Conservation (phyloP, 2,329 filamentous ascomycete species). For the Atkinsonella hypoxylon region DNA sequence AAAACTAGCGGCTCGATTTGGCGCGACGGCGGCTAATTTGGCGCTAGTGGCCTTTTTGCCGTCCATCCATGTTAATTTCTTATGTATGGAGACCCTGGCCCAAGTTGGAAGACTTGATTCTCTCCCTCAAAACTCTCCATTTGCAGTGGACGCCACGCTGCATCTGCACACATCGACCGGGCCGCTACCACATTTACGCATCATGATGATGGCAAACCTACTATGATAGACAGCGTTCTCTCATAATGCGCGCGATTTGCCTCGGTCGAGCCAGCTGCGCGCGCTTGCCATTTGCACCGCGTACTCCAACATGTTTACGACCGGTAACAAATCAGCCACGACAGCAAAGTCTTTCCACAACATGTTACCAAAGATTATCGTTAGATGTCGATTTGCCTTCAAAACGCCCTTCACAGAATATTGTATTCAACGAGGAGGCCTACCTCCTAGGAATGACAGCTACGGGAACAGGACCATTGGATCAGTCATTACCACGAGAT, state of each 20-base stretch:
- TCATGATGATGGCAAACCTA: neutral
- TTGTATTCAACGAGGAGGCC: neutral
- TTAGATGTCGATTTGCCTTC: neutral
- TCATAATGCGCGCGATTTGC: constrained; percentile 14
- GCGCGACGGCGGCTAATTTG: constrained; percentile 5
- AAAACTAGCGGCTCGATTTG: neutral
- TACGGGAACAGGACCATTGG: neutral
- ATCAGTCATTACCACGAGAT: neutral
- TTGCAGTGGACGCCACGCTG: neutral
- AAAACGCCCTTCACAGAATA: neutral
- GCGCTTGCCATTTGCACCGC: constrained; percentile 12
- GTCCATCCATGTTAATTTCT: neutral
- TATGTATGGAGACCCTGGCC: neutral
- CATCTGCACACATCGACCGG: neutral
- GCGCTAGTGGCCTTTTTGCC: neutral
- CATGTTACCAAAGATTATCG: neutral
- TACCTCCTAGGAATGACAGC: neutral
- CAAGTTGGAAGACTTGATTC: neutral
- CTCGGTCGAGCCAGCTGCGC: constrained; percentile 14
- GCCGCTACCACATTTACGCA: neutral
- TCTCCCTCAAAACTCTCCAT: neutral
- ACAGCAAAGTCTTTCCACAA: constrained; percentile 1
- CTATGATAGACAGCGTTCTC: neutral
- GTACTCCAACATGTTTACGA: neutral
- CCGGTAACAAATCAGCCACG: neutral